phyloP scores from a whole-genome alignment of 306 rosid genomes.

The Castanopsis chinensis region DNA sequence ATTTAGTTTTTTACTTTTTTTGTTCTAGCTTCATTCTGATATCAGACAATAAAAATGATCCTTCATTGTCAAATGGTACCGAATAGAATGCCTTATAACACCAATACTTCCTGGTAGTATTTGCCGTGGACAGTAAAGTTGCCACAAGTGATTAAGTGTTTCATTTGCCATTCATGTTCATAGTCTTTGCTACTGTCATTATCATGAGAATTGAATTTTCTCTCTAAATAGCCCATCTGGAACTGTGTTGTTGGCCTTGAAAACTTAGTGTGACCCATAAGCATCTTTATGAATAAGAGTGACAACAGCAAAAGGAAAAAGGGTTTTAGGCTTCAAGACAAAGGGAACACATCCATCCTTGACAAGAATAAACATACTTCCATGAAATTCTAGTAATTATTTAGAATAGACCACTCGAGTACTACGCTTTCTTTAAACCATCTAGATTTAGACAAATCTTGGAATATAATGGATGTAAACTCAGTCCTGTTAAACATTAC shows the following conservation, averaged over 20 bases:
- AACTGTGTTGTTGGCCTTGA: background rate
- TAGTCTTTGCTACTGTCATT: too few species aligned
- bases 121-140: background rate
- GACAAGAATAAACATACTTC: background rate
- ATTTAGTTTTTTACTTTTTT: too few species aligned
- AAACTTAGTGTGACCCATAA: constrained; percentile 13
- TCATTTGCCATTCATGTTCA: too few species aligned
- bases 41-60: too few species aligned
- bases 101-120: too few species aligned
- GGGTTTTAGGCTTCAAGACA: constrained; percentile 21
- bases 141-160: too few species aligned
- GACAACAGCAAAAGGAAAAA: constrained; percentile 7
- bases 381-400: background rate
- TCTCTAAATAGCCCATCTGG: too few species aligned
- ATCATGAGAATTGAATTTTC: background rate
- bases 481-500: background rate
- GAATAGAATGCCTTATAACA: too few species aligned
- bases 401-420: background rate
- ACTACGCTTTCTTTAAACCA: background rate
- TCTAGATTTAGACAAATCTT: background rate
- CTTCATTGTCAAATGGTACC: too few species aligned
- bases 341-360: constrained; percentile 2
- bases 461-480: background rate
- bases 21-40: too few species aligned
- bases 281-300: constrained; percentile 23